Evolutionary conservation across 768 basidiomycete species (phyloP).

Genomic region (Saitozyma sp.): DNA sequence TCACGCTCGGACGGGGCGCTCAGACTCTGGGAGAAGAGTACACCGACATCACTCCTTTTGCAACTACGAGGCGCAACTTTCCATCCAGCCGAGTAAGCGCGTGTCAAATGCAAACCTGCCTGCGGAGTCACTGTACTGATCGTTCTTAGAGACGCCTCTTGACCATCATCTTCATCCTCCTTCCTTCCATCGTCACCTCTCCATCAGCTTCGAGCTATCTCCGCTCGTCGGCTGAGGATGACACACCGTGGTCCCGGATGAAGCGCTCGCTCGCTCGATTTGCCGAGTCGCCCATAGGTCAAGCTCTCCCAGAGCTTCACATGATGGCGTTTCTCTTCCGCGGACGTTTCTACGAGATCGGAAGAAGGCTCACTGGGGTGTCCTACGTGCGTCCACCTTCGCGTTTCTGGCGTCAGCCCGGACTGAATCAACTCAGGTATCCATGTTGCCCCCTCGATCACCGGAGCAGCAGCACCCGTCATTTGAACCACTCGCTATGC

Average conservation of each 20-base stretch:
- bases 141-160: slow-evolving; percentile 37
- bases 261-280: slow-evolving; percentile 16
- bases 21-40: slow-evolving; percentile 54
- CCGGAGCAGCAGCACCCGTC: slow-evolving; percentile 25
- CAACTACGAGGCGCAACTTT: neutral
- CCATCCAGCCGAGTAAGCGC: no score
- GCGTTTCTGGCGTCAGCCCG: neutral
- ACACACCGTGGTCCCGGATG: slow-evolving; percentile 3
- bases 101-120: no score
- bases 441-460: slow-evolving; percentile 39
- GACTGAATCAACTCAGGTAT: slow-evolving; percentile 26
- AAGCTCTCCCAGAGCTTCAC: slow-evolving; percentile 42
- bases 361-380: slow-evolving; percentile 44
- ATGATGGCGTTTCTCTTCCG: slow-evolving; percentile 46
- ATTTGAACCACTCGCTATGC: slow-evolving; percentile 46
- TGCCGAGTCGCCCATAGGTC: slow-evolving; percentile 31
- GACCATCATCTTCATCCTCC: slow-evolving; percentile 35
- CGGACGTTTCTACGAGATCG: slow-evolving; percentile 48
- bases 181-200: slow-evolving; percentile 30
- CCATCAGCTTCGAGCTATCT: slow-evolving; percentile 24
- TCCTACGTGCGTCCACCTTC: slow-evolving; percentile 43
- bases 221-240: neutral
- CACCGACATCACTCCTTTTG: slow-evolving; percentile 46
- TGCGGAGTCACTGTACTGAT: neutral
- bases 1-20: slow-evolving; percentile 48